phyloP scores from a whole-genome alignment of 768 basidiomycete species.

The Basidioascus undulatus region DNA sequence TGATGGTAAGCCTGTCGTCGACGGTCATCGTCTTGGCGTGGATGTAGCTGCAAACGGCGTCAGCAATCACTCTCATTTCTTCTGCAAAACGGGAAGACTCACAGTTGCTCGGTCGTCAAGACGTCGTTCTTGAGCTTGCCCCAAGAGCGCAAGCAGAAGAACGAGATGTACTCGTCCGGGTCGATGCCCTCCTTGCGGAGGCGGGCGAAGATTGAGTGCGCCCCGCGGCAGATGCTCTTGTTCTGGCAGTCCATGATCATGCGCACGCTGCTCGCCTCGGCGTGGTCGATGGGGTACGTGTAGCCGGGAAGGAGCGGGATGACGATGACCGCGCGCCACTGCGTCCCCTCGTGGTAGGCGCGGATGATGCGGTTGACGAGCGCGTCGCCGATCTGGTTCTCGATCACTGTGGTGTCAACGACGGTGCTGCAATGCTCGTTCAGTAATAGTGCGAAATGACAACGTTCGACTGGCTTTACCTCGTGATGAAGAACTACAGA shows the following conservation, averaged over 20 bases:
- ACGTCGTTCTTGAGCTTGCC: constrained; percentile 61
- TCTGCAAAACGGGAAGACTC: constrained; percentile 4
- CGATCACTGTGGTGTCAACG: constrained; percentile 60
- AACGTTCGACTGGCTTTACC: constrained; percentile 27
- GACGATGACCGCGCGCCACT: constrained; percentile 80
- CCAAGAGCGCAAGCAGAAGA: constrained; percentile 86
- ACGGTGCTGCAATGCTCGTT: no score
- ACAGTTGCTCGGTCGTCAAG: constrained; percentile 66
- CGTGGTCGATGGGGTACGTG: constrained; percentile 72
- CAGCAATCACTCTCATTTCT: constrained; percentile 5
- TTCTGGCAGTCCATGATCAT: constrained; percentile 93
- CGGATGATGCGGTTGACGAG: constrained; percentile 72
- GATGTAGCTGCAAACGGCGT: neutral
- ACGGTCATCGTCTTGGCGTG: constrained; percentile 38
- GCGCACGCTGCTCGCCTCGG: constrained; percentile 78
- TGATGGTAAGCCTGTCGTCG: constrained; percentile 81
- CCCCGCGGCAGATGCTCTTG: constrained; percentile 62
- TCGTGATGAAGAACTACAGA: constrained; percentile 79
- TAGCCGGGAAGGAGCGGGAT: constrained; percentile 86
- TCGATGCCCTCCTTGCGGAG: constrained; percentile 70
- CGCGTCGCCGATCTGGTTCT: constrained; percentile 87
- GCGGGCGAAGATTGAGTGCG: constrained; percentile 69
- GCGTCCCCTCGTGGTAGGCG: constrained; percentile 52
- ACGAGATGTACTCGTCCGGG: constrained; percentile 71
- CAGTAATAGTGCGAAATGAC: neutral